phyloP scores from a whole-genome alignment of 2,329 filamentous ascomycete species.

The Ceratocystis diversiconidia region DNA sequence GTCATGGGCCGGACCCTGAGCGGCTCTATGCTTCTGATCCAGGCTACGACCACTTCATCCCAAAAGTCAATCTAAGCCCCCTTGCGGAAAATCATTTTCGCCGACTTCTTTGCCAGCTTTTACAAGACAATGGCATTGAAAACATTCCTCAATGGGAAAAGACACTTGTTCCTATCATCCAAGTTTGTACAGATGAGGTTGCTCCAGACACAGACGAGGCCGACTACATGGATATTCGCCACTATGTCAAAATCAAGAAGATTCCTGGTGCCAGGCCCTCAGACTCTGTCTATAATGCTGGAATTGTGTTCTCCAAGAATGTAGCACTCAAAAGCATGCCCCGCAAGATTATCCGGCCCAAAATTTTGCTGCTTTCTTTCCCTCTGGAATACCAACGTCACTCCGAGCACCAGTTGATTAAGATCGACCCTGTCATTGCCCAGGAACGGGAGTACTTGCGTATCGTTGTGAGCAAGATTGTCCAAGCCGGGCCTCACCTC shows the following conservation, averaged over 20 bases:
- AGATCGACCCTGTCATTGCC: constrained; percentile 85
- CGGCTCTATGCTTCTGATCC: constrained; percentile 13
- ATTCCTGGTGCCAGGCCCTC: constrained; percentile 80
- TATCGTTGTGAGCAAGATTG: constrained; percentile 83
- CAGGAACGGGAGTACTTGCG: constrained; percentile 89
- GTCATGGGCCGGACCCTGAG: constrained; percentile 7
- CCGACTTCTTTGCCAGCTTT: constrained; percentile 66
- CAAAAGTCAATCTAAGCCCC: constrained; percentile 70
- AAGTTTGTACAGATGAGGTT: constrained; percentile 86
- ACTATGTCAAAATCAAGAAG: constrained; percentile 95
- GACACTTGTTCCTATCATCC: constrained; percentile 74
- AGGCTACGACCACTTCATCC: constrained; percentile 45
- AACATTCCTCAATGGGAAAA: constrained; percentile 73
- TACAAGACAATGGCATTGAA: constrained; percentile 61
- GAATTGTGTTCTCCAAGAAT: constrained; percentile 95
- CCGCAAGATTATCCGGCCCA: constrained; percentile 65
- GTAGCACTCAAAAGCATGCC: constrained; percentile 93
- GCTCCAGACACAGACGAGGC: constrained; percentile 80
- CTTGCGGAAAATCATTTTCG: constrained; percentile 81
- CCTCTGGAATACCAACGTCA: constrained; percentile 92
- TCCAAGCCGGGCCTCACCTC: constrained; percentile 69
- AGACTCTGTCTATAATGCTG: constrained; percentile 92
- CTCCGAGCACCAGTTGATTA: constrained; percentile 81
- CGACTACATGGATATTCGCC: constrained; percentile 91
- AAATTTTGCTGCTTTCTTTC: constrained; percentile 86